Percentiles rank a stretch among this genome's conserved stretches.
Evolutionary conservation across 768 basidiomycete genomes (phyloP).

Genomic region (Dioszegia hungarica): DNA sequence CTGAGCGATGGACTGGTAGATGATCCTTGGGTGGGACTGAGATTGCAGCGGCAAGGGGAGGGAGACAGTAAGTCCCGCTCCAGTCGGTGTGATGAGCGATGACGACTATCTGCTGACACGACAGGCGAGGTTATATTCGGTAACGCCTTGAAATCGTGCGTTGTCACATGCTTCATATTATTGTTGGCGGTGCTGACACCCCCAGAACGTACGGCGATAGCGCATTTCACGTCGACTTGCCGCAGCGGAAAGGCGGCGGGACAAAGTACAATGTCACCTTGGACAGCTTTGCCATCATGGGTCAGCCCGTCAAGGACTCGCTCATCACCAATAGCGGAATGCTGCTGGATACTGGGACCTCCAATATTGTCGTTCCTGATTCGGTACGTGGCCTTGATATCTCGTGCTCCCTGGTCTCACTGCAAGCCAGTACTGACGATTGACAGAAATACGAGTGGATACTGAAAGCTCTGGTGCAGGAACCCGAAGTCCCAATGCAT

Average conservation of each 20-base stretch:
- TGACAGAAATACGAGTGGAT: no score
- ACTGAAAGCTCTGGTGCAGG: no score
- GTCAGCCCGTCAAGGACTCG: neutral
- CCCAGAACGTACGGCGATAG: neutral
- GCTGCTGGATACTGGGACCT: neutral
- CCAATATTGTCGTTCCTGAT: slow-evolving; percentile 4
- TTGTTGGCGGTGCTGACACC: neutral
- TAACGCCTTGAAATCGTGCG: neutral
- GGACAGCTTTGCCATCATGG: neutral
- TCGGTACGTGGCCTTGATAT: neutral
- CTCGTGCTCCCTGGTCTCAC: neutral
- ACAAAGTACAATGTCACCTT: neutral
- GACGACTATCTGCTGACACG: neutral
- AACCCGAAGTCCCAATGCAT: neutral
- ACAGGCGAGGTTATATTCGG: slow-evolving; percentile 7
- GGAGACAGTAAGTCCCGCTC: slow-evolving; percentile 1
- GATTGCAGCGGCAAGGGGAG: neutral
- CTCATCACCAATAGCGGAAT: neutral
- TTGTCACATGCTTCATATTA: neutral
- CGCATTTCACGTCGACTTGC: neutral
- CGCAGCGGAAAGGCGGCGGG: neutral
- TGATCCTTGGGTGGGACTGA: slow-evolving; percentile 6
- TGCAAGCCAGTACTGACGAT: neutral
- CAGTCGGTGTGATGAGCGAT: neutral
- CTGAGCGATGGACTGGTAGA: neutral